A percentile compares a stretch with the other conserved stretches of the same genome.
Conservation (phyloP, 2,329 filamentous ascomycete species). For the Colletotrichum tanaceti region DNA sequence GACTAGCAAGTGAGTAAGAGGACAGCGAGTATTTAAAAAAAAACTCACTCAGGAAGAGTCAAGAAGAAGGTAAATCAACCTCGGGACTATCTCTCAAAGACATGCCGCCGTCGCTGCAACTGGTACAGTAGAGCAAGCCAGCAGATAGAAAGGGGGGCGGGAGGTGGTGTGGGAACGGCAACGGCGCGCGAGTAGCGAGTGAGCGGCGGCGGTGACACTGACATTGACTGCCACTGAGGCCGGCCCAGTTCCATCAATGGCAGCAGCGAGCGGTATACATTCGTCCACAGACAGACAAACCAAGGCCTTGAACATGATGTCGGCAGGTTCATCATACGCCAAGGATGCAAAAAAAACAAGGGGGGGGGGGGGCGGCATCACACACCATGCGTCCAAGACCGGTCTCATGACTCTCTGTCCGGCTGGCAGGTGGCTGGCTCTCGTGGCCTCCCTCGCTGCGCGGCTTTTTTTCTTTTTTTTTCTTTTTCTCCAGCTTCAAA, state of each 20-base stretch:
- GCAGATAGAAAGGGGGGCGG: background rate
- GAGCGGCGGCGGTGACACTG: background rate
- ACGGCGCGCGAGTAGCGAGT: constrained; percentile 9
- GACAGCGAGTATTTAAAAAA: constrained; percentile 32
- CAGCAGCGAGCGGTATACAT: background rate
- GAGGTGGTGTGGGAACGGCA: background rate
- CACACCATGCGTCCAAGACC: constrained; percentile 32
- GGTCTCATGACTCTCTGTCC: constrained; percentile 33
- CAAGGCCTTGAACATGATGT: background rate
- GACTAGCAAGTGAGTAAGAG: background rate
- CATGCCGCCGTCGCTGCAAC: background rate
- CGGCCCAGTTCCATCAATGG: background rate
- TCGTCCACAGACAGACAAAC: background rate
- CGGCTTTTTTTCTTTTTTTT: too few relatives aligned
- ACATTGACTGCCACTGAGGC: constrained; percentile 15
- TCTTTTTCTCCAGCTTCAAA: constrained; percentile 1
- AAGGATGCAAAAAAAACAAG: constrained; percentile 16
- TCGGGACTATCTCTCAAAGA: constrained; percentile 18
- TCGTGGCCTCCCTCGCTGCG: constrained; percentile 27
- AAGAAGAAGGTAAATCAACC: constrained; percentile 14
- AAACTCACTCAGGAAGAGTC: background rate
- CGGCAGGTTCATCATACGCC: constrained; percentile 10
- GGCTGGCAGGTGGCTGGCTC: constrained; percentile 38
- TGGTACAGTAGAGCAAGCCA: background rate
- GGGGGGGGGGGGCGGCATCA: constrained; percentile 18